Conservation (phyloP, 768 basidiomycete species). For the Strobilomyces confusus region DNA sequence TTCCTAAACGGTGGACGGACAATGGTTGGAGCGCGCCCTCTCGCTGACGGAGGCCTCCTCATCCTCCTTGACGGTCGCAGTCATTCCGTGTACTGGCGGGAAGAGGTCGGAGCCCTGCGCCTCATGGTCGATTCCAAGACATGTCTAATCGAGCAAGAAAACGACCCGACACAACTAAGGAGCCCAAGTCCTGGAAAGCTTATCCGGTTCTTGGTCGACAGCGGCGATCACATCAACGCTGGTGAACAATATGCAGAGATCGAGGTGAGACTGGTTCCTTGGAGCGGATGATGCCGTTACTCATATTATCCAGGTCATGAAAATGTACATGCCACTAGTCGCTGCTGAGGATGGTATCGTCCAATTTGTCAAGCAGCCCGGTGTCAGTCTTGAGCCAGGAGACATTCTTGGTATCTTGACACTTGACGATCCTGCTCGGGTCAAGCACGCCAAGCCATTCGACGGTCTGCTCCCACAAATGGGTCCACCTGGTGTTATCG, state of each 20-base stretch:
- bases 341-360: constrained; percentile 92
- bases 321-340: constrained; percentile 99
- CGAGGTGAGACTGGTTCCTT: constrained; percentile 54
- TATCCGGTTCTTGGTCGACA: constrained; percentile 90
- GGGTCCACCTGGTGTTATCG: constrained; percentile 81
- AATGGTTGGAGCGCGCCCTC: constrained; percentile 84
- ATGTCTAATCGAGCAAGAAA: constrained; percentile 98
- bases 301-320: constrained; percentile 68
- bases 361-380: constrained; percentile 97
- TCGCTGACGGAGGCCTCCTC: constrained; percentile 93
- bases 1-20: constrained; percentile 95
- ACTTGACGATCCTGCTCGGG: constrained; percentile 91
- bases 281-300: neutral
- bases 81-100: constrained; percentile 97
- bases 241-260: constrained; percentile 98
- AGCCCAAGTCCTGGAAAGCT: constrained; percentile 97
- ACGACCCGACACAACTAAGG: constrained; percentile 95
- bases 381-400: constrained; percentile 93
- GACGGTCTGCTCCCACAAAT: constrained; percentile 88
- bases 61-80: constrained; percentile 90
- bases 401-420: constrained; percentile 97
- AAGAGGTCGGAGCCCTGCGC: constrained; percentile 91
- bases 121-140: constrained; percentile 97
- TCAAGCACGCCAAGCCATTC: constrained; percentile 98
- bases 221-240: constrained; percentile 94